phyloP scores from a whole-genome alignment of 495 filamentous ascomycete genomes.

The Hypomontagnella submonticulosa region DNA sequence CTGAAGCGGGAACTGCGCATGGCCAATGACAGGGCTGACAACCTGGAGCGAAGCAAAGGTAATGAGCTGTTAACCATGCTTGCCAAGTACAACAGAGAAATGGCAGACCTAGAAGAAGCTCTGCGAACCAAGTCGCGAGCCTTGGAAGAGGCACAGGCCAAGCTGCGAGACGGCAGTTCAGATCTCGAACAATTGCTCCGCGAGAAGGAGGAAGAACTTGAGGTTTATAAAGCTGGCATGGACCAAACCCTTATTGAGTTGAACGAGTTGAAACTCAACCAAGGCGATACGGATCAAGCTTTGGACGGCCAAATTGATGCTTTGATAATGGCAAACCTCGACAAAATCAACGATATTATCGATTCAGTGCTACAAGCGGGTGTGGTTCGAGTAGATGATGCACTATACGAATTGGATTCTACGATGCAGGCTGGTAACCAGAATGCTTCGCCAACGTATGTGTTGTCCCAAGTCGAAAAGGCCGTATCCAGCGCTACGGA shows the following conservation, averaged over 20 bases:
- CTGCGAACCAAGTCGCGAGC: constrained; percentile 87
- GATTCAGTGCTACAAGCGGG: constrained; percentile 95
- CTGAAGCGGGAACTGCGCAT: constrained; percentile 95
- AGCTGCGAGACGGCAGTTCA: constrained; percentile 80
- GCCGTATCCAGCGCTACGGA: constrained; percentile 93
- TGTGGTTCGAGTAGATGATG: constrained; percentile 94
- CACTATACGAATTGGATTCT: constrained; percentile 95
- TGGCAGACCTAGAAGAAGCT: constrained; percentile 94
- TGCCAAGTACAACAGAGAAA: constrained; percentile 94
- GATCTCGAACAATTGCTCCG: constrained; percentile 85
- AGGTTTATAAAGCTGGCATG: constrained; percentile 96
- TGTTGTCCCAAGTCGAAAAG: constrained; percentile 96
- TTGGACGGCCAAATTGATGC: constrained; percentile 92
- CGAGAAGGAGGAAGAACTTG: constrained; percentile 96
- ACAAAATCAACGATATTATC: constrained; percentile 97
- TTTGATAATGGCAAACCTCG: constrained; percentile 82
- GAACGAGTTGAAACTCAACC: constrained; percentile 76
- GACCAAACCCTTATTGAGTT: constrained; percentile 92
- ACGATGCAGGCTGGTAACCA: constrained; percentile 98
- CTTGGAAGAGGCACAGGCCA: constrained; percentile 83
- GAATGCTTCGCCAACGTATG: constrained; percentile 94
- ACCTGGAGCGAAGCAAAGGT: constrained; percentile 90
- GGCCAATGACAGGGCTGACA: constrained; percentile 91
- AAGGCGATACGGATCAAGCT: constrained; percentile 81
- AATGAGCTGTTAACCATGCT: constrained; percentile 94